A percentile compares a stretch with the other conserved stretches of the same genome.
These are phyloP conservation scores for Tranzscheliella williamsii DNA, from an alignment of 1,284 basidiomycete genomes.

Conservation along the genomic window DNA sequence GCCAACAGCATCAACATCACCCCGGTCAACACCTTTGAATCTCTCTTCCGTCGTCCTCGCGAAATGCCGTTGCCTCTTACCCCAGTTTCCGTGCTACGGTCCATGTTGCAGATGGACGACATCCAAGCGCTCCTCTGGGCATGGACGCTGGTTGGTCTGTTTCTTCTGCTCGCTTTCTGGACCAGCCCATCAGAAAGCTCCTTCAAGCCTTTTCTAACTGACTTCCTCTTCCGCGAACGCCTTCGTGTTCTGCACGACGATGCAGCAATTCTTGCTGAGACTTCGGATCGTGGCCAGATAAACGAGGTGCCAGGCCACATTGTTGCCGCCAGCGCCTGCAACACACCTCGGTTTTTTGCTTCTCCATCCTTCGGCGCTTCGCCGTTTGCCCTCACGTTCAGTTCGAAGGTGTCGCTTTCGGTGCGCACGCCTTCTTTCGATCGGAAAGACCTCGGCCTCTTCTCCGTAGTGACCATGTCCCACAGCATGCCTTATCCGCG, in stretches of 20 bases:
- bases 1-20: conserved; percentile 18
- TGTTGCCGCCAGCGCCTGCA: too few relatives aligned
- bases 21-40: conserved; percentile 21
- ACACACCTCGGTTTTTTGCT: neutral
- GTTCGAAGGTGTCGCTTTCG: conserved; percentile 70
- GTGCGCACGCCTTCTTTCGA: conserved; percentile 89
- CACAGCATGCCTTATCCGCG: conserved; percentile 57
- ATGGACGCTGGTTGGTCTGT: conserved; percentile 33
- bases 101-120: conserved; percentile 28
- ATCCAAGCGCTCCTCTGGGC: conserved; percentile 40
- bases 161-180: conserved; percentile 71
- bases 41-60: conserved; percentile 26
- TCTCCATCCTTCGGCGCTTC: conserved; percentile 12
- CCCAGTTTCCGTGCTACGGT: conserved; percentile 17
- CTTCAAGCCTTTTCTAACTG: conserved; percentile 89
- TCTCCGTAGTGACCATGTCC: conserved; percentile 74
- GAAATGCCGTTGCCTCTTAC: conserved; percentile 27
- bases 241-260: conserved; percentile 71
- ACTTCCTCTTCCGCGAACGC: conserved; percentile 90
- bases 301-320: too few relatives aligned
- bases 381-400: conserved; percentile 72
- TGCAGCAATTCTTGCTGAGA: neutral
- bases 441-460: conserved; percentile 79
- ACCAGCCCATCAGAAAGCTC: conserved; percentile 89
- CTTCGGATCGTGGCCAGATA: too few relatives aligned